Base-by-base conservation (phyloP, 306 rosid species). In the Rubus parviflorus region DNA sequence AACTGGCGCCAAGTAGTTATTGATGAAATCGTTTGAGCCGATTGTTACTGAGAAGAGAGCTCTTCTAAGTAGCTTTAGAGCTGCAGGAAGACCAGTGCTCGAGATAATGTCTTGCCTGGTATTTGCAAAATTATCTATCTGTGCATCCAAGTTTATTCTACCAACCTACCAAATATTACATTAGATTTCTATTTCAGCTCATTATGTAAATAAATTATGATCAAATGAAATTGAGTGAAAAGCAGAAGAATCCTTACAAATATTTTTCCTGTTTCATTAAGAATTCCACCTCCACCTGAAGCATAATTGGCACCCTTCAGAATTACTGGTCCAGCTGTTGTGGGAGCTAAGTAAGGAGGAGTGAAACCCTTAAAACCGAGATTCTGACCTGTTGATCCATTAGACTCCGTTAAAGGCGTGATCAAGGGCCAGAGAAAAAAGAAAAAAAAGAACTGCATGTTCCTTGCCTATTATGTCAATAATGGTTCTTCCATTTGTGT, bases 221-320 rank as follows among this genome's bases (percentile, higher is more conserved):
- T 40, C 14, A 15, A 49, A 12, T 3, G 54, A 12, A 51, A 57
- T 9, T 3, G 48, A 68, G 2, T 16, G 0, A 54, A 47, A 56
- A 80, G 71, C 23, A 84, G 20, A 75, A 75, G 77, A 78, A 79
- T 64, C 78, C 84, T 87, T 77, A 89, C 97, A 77, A 89, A 90
- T 42, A 81, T 49, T 52, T 78, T 51, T 46, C 94, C 98, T 0
- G 92, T 90, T 35, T 54, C 5, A 57, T 93, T 93, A 42, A 90
- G 87, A 87, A 90, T 89, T 74, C 97, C 94, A 81, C 87, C 80
- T 13, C 89, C 90, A 20, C 94, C 94, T 35, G 94, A 93, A 42
- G 94, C 97, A 81, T 90, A 90, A 62, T 93, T 93, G 42, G 86
- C 91, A 46, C 94, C 97, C 54, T 76, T 78, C 64, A 93, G 80